phyloP scores from a whole-genome alignment of 1,284 basidiomycete genomes.

The Waitea zeae region DNA sequence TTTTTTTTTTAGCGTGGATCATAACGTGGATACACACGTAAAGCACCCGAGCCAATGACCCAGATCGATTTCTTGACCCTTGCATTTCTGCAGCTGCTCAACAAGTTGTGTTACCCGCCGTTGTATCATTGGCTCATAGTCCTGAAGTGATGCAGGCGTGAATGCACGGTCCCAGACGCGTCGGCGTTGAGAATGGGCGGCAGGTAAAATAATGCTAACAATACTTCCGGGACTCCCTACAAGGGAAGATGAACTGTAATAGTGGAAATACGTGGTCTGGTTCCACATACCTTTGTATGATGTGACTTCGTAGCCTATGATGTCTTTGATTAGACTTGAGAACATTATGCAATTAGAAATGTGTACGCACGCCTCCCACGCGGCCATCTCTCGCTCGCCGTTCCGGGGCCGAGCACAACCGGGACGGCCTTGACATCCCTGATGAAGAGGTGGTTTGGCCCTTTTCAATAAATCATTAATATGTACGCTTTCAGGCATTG shows the following conservation, averaged over 20 bases:
- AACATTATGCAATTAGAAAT: neutral
- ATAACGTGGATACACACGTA: neutral
- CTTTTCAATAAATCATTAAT: neutral
- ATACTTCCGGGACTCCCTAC: neutral
- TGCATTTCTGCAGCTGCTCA: neutral
- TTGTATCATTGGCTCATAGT: neutral
- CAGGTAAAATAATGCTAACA: neutral
- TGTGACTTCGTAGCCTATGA: neutral
- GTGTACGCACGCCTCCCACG: neutral
- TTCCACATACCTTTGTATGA: neutral
- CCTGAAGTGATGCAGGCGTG: neutral
- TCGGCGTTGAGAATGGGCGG: neutral
- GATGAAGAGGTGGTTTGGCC: slow-evolving; percentile 1
- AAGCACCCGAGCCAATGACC: neutral
- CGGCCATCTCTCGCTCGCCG: neutral
- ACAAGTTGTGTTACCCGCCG: neutral
- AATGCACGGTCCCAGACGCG: neutral
- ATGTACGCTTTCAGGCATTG: too few relatives aligned
- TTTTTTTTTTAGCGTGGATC: too few relatives aligned
- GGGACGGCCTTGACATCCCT: neutral
- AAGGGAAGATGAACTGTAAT: neutral
- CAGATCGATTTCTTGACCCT: neutral
- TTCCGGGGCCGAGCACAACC: neutral
- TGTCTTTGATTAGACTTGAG: neutral
- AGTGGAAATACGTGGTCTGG: too few relatives aligned